Conservation (phyloP, 495 filamentous ascomycete species). For the Glutinoglossum americanum region DNA sequence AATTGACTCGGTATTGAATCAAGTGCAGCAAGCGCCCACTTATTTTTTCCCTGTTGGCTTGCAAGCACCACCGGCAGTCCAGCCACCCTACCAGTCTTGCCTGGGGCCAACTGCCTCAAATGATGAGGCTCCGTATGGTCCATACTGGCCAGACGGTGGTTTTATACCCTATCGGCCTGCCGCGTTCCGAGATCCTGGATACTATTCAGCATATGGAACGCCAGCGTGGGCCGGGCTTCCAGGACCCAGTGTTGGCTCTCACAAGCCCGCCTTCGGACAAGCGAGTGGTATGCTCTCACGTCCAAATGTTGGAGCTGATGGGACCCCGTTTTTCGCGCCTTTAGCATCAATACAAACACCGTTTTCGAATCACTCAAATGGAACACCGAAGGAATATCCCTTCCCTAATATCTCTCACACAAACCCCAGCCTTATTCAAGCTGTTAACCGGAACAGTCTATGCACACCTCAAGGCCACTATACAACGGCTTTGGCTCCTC, state of each 20-base stretch:
- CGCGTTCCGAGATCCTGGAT: constrained; percentile 38
- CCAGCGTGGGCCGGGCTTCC: neutral
- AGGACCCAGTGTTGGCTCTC: neutral
- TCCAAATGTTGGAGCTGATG: neutral
- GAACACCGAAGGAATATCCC: neutral
- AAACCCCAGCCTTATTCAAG: neutral
- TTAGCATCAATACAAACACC: neutral
- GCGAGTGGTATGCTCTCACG: neutral
- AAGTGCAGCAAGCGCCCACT: constrained; percentile 11
- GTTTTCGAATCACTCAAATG: neutral
- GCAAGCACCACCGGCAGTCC: constrained; percentile 44
- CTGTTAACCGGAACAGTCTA: neutral
- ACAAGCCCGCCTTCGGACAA: neutral
- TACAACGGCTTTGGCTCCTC: neutral
- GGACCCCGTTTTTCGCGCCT: neutral
- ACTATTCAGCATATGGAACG: constrained; percentile 1
- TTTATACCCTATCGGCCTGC: constrained; percentile 56
- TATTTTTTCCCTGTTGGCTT: constrained; percentile 19
- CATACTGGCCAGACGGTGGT: constrained; percentile 58
- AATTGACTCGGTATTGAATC: constrained; percentile 21
- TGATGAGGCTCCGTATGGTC: constrained; percentile 46
- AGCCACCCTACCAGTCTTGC: constrained; percentile 47
- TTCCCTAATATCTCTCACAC: neutral
- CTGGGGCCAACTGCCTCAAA: constrained; percentile 55
- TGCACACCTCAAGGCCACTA: neutral